phyloP scores from a whole-genome alignment of 2,329 filamentous ascomycete species.

The Penicillium brevicompactum region DNA sequence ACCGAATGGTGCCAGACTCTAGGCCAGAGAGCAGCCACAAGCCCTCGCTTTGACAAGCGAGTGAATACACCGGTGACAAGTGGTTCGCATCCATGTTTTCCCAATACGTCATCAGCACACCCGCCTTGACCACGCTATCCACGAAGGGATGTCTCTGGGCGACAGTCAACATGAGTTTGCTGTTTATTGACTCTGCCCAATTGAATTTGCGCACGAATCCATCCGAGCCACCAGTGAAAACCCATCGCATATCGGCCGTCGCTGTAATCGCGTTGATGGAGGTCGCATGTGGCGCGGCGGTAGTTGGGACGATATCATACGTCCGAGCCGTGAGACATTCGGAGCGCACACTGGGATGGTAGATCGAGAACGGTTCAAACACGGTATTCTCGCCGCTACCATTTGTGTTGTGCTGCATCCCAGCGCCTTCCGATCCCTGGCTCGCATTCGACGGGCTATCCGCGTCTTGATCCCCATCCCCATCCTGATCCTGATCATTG shows the following conservation, averaged over 20 bases:
- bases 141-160: slow-evolving; percentile 96
- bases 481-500: slow-evolving; percentile 26
- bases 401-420: slow-evolving; percentile 48
- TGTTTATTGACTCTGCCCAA: slow-evolving; percentile 91
- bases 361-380: slow-evolving; percentile 42
- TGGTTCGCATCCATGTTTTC: slow-evolving; percentile 82
- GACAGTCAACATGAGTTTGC: slow-evolving; percentile 88
- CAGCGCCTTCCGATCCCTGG: slow-evolving; percentile 41
- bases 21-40: slow-evolving; percentile 90
- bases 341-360: slow-evolving; percentile 67
- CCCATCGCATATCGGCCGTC: slow-evolving; percentile 92
- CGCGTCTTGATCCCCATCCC: slow-evolving; percentile 36
- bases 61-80: slow-evolving; percentile 89
- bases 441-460: slow-evolving; percentile 45
- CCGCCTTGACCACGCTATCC: slow-evolving; percentile 94
- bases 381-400: slow-evolving; percentile 39
- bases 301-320: slow-evolving; percentile 96
- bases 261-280: slow-evolving; percentile 91
- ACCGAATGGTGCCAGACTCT: slow-evolving; percentile 87
- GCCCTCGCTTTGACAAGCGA: slow-evolving; percentile 86
- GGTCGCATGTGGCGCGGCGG: slow-evolving; percentile 92
- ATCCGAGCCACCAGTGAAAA: slow-evolving; percentile 90
- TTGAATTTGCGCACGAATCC: slow-evolving; percentile 98
- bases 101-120: slow-evolving; percentile 95
- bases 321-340: slow-evolving; percentile 77